Base-by-base conservation (phyloP, 2,329 filamentous ascomycete genomes). In the Aspergillus candidus region DNA sequence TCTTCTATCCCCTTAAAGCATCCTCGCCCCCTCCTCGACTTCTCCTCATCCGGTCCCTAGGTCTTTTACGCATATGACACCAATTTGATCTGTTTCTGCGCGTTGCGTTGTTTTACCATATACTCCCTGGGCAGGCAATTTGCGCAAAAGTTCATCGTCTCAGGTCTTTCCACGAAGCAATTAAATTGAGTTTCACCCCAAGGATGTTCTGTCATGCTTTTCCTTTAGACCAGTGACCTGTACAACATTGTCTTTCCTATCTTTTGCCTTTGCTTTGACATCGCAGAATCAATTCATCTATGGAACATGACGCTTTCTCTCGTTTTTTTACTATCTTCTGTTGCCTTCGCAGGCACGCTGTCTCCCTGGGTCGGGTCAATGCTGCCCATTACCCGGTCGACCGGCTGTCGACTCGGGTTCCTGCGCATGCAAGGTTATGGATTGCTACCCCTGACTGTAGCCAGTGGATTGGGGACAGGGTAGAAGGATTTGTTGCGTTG, bases 101-200 rank as follows among this genome's bases (percentile, higher is more conserved):
- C 50, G 48, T 39, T 39, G 27, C 52, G 56, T 60, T 49, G 52
- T 58, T 57, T 58, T 56, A 48, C 53, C 52, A 56, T 55, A 61
- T 66, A 61, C 57, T 59, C 57, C 59, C 59, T 67, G 66, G 67
- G 66, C 63, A 67, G 66, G 66, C 66, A 62, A 62, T 68, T 57
- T 69, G 66, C 65, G 63, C 22, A 69, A 69, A 70, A 70, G 62
- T 70, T 56, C 55, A 54, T 58, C 56, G 60, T 48, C 55, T 57
- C 52, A 51, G 48, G 54, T 51, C 53, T 49, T 56, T 52, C 57
- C 56, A 61, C 52, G 57, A 58, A 63, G 55, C 62, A 62, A 62
- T 58, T 56, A 60, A 63, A 65, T 65, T 58, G 62, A 64, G 40
- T 63, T 62, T 53, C 38, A 54, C 51, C 57, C 55, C 56, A 54